Percentiles rank a stretch among this genome's conserved stretches.
These are phyloP conservation scores for Lactarius pseudohatsudake DNA, from an alignment of 768 basidiomycete genomes.

Conservation along the genomic window DNA sequence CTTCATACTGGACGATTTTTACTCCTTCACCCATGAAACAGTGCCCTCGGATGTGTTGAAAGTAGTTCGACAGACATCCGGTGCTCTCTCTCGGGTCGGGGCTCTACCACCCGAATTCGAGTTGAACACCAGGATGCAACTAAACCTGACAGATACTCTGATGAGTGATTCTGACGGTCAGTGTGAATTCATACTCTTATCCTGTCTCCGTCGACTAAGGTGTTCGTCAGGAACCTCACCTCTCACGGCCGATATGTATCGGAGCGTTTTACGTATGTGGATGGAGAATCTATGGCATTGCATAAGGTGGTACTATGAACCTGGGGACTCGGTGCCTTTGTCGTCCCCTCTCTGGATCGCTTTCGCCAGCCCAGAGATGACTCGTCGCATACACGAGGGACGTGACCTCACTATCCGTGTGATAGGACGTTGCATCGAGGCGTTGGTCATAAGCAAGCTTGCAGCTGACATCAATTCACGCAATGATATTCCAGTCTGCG, in stretches of 20 bases:
- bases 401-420: not conserved
- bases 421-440: not conserved
- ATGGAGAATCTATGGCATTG: no score
- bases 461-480: no score
- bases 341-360: not conserved
- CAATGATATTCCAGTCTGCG: not conserved
- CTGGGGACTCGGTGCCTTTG: not conserved
- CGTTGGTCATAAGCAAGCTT: not conserved
- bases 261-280: not conserved
- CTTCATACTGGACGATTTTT: no score
- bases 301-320: no score
- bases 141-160: not conserved
- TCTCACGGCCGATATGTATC: not conserved
- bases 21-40: no score
- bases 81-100: no score
- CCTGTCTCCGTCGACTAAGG: not conserved
- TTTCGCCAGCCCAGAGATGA: not conserved
- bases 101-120: no score
- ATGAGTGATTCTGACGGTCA: not conserved
- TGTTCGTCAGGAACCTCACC: not conserved
- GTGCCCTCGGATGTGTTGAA: no score
- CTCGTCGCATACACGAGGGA: no score
- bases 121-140: not conserved
- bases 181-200: not conserved
- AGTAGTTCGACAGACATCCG: no score